Percentiles rank a stretch among this genome's conserved stretches.
These are phyloP conservation scores for Psilocybe sp. DNA, from an alignment of 768 basidiomycete genomes.

Conservation along the genomic window DNA sequence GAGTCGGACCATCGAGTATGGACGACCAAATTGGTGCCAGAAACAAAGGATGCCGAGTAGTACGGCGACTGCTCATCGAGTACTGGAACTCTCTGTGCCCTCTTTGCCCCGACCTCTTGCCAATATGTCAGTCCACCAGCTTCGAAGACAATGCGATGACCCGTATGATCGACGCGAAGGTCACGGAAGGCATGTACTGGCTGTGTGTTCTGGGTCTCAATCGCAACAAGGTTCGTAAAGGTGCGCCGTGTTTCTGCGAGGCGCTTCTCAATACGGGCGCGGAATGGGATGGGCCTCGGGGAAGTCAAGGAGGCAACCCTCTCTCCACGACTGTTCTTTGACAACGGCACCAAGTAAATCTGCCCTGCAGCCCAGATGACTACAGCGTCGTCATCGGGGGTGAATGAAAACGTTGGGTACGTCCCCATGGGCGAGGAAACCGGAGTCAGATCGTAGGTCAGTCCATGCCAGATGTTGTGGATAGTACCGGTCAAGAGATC, in stretches of 20 bases:
- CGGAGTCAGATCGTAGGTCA: slow-evolving; percentile 62
- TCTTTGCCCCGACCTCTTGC: slow-evolving; percentile 36
- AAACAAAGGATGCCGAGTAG: slow-evolving; percentile 69
- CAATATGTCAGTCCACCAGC: slow-evolving; percentile 61
- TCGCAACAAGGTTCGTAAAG: slow-evolving; percentile 44
- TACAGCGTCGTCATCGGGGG: slow-evolving; percentile 53
- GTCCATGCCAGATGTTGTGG: slow-evolving; percentile 63
- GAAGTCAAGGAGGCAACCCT: slow-evolving; percentile 34
- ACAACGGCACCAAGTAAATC: slow-evolving; percentile 60
- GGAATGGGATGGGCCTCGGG: slow-evolving; percentile 55
- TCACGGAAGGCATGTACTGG: slow-evolving; percentile 63
- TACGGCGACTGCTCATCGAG: slow-evolving; percentile 48
- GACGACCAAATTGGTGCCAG: slow-evolving; percentile 47
- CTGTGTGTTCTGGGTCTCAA: slow-evolving; percentile 56
- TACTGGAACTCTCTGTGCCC: slow-evolving; percentile 41
- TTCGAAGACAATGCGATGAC: slow-evolving; percentile 57
- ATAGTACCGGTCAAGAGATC: slow-evolving; percentile 66
- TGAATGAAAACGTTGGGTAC: slow-evolving; percentile 74
- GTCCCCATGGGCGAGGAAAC: slow-evolving; percentile 78
- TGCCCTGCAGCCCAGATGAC: slow-evolving; percentile 76
- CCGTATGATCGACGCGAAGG: slow-evolving; percentile 50
- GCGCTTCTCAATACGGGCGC: slow-evolving; percentile 59
- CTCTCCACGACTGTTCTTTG: slow-evolving; percentile 51
- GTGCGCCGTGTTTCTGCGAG: slow-evolving; percentile 60
- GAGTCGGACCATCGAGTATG: slow-evolving; percentile 71